These are phyloP conservation scores for Penicillium bovifimosum DNA, from an alignment of 495 filamentous ascomycete species.

Conservation along the genomic window DNA sequence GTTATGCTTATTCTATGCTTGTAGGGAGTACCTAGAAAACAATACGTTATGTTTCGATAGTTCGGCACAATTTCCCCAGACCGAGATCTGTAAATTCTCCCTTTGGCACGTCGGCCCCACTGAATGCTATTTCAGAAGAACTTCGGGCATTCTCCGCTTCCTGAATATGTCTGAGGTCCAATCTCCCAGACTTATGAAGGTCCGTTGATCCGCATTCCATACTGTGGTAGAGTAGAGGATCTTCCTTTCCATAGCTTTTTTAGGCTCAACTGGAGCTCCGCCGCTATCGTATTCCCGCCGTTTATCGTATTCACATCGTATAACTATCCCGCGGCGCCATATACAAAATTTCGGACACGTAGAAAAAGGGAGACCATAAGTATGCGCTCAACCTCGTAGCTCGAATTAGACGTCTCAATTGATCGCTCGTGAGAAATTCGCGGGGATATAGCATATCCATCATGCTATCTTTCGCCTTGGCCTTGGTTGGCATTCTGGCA, in stretches of 20 bases:
- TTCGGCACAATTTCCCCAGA: no score
- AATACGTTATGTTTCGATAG: no score
- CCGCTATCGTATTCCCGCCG: neutral
- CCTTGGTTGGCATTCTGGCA: constrained; percentile 4
- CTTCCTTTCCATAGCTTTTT: neutral
- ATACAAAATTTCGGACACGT: neutral
- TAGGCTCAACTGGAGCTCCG: neutral
- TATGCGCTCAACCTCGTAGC: neutral
- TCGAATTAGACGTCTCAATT: neutral
- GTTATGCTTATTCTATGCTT: no score
- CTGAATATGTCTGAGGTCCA: neutral
- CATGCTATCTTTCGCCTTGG: constrained; percentile 7
- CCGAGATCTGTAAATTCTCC: neutral
- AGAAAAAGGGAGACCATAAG: neutral
- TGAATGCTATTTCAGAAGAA: neutral
- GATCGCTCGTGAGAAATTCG: neutral
- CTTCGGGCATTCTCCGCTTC: neutral
- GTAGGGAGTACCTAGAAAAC: no score
- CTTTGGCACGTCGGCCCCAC: neutral
- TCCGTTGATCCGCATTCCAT: neutral
- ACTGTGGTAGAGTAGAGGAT: neutral
- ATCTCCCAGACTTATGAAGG: neutral
- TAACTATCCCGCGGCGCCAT: neutral
- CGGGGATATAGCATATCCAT: neutral
- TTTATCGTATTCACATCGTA: constrained; percentile 2